Base-by-base conservation (phyloP, 345 rosid genomes). In the Citropsis articulata region DNA sequence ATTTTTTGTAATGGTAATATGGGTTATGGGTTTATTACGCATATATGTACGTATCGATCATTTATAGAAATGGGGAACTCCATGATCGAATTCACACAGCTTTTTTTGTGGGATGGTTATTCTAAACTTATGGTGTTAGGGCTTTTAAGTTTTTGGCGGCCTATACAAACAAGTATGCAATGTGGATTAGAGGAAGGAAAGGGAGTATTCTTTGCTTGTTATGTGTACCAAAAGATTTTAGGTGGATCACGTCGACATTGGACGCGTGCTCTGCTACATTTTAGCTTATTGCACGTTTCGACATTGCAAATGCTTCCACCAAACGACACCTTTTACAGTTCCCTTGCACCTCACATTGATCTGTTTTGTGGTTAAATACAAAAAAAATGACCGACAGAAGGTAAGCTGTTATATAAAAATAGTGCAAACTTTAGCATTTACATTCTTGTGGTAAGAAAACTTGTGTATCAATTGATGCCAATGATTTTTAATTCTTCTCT, bases 121-220 rank as follows among this genome's bases (percentile, higher is more conserved):
- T 75, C 78, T 45, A 64, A 63, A 30, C 78, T 64, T 75, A 35
- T 4, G 8, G 35, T 14, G 67, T 42, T 9, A 31, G 36, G 36
- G 16, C 2, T 61, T 73, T 24, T 16, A 36, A 14, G 30, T 36
- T 6, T 33, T 18, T 7, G 42, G 14, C 55, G 28, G 40, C 74
- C 9, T 71, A 30, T 21, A 53, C 61, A 70, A 62, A 31, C 27
- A 4, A n/a, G 53, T 57, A 12, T 60, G 10, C 61, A 38, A 21
- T 19, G 6, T 8, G 50, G 67, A 48, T 68, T 25, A 45, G 16
- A 45, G 50, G 35, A 28, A 36, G 31, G 67, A 66, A 59, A 66
- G 31, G 6, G 59, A 61, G 33, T 61, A 78, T 85, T 78, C 85
- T 28, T 85, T 85, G 83, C 84, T 80, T 85, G 81, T 36, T 27